Percentiles rank a stretch among this genome's conserved stretches.
These are phyloP conservation scores for Dactylellina haptotyla DNA, from an alignment of 2,329 filamentous ascomycete species.

Conservation along the genomic window DNA sequence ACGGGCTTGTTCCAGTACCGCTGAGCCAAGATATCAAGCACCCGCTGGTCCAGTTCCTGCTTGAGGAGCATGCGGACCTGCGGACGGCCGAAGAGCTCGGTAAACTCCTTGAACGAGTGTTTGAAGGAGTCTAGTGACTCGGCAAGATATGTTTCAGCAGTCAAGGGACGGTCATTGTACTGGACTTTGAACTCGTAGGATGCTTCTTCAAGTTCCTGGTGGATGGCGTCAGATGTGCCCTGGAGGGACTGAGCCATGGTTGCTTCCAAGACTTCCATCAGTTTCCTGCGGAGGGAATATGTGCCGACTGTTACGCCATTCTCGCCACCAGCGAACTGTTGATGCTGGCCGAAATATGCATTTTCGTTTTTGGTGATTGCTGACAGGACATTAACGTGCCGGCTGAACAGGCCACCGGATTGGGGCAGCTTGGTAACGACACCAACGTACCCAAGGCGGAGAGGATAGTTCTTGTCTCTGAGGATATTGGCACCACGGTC, in stretches of 20 bases:
- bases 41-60: conserved; percentile 89
- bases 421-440: conserved; percentile 86
- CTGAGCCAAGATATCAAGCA: conserved; percentile 89
- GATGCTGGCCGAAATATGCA: conserved; percentile 84
- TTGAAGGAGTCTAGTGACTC: conserved; percentile 97
- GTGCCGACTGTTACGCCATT: conserved; percentile 81
- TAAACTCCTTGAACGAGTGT: conserved; percentile 94
- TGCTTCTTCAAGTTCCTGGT: conserved; percentile 93
- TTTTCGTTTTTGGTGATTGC: conserved; percentile 89
- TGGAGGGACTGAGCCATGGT: conserved; percentile 95
- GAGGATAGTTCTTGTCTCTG: conserved; percentile 88
- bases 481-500: conserved; percentile 80
- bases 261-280: conserved; percentile 96
- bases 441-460: conserved; percentile 94
- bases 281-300: conserved; percentile 85
- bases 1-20: conserved; percentile 98
- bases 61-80: conserved; percentile 92
- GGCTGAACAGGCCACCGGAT: conserved; percentile 79
- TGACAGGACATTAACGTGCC: conserved; percentile 75
- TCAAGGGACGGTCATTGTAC: conserved; percentile 95
- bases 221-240: conserved; percentile 88
- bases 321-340: conserved; percentile 74
- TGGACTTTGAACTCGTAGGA: conserved; percentile 99
- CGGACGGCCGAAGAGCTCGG: conserved; percentile 85
- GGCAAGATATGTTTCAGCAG: conserved; percentile 94